phyloP scores from a whole-genome alignment of 768 basidiomycete genomes.

The Clitopilus passeckerianus region DNA sequence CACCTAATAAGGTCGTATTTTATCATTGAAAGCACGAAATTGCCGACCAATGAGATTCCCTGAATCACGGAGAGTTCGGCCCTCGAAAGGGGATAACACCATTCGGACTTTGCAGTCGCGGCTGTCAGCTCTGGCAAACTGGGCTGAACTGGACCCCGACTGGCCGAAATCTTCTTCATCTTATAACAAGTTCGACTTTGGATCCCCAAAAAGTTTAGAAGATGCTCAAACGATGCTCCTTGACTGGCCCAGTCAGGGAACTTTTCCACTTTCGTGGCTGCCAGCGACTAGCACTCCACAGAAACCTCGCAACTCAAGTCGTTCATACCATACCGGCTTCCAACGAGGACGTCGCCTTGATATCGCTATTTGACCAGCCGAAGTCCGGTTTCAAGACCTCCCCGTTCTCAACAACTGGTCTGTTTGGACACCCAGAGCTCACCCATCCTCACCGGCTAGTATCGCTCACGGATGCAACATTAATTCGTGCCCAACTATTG shows the following conservation, averaged over 20 bases:
- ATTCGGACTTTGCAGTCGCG: not conserved
- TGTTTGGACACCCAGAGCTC: conserved; percentile 79
- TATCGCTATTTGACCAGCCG: conserved; percentile 70
- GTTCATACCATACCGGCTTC: conserved; percentile 53
- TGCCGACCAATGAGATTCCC: not conserved
- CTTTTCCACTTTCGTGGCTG: conserved; percentile 20
- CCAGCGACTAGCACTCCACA: conserved; percentile 13
- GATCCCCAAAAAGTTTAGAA: not conserved
- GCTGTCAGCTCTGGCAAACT: not conserved
- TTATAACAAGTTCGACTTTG: not conserved
- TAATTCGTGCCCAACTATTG: conserved; percentile 73
- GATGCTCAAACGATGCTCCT: not conserved
- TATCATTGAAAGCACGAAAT: not conserved
- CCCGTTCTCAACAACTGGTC: conserved; percentile 58
- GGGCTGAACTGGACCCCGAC: not conserved
- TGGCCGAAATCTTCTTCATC: not conserved
- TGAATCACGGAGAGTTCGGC: not conserved
- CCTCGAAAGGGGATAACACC: not conserved
- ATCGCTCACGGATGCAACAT: conserved; percentile 72
- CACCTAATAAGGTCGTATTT: not conserved
- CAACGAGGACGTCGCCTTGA: conserved; percentile 59
- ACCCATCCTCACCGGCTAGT: conserved; percentile 65
- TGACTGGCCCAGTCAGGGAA: not conserved
- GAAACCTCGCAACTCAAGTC: conserved; percentile 32
- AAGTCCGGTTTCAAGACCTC: conserved; percentile 29